Conservation (phyloP, 352 stramenopile species). For the Pythium grandisporangium region DNA sequence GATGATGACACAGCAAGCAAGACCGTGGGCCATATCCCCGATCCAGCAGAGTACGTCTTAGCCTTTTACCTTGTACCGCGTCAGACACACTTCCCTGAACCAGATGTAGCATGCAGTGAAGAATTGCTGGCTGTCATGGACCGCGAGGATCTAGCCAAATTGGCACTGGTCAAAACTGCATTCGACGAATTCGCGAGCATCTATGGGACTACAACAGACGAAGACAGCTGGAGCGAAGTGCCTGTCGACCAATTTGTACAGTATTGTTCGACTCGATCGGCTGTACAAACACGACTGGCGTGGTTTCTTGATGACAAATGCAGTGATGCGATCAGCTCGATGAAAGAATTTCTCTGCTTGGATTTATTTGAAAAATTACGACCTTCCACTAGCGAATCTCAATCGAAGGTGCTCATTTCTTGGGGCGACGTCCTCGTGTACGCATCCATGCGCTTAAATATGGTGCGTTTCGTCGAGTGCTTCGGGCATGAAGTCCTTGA, state of each 20-base stretch:
- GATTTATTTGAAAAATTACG: no score
- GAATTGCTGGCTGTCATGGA: conserved; percentile 33
- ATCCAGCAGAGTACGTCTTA: conserved; percentile 35
- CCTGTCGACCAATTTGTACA: no score
- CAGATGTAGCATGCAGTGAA: conserved; percentile 30
- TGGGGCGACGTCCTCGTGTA: conserved; percentile 18
- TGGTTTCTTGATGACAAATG: no score
- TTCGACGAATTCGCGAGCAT: conserved; percentile 14
- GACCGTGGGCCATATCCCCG: conserved; percentile 18
- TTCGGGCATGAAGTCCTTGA: conserved; percentile 11
- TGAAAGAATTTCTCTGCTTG: no score
- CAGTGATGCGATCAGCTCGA: no score
- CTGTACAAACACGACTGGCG: no score
- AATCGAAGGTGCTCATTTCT: no score
- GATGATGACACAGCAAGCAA: neutral
- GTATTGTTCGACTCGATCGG: no score
- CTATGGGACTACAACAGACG: no score
- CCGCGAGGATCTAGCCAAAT: conserved; percentile 13
- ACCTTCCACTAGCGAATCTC: no score
- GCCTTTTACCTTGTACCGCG: conserved; percentile 52
- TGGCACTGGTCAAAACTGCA: no score
- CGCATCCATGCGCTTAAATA: conserved; percentile 23
- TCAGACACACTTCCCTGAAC: conserved; percentile 50
- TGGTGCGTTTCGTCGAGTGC: conserved; percentile 11
- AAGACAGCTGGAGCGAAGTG: no score